Base-by-base conservation (phyloP, 805 yeast genomes). In the Peterozyma toletana region DNA sequence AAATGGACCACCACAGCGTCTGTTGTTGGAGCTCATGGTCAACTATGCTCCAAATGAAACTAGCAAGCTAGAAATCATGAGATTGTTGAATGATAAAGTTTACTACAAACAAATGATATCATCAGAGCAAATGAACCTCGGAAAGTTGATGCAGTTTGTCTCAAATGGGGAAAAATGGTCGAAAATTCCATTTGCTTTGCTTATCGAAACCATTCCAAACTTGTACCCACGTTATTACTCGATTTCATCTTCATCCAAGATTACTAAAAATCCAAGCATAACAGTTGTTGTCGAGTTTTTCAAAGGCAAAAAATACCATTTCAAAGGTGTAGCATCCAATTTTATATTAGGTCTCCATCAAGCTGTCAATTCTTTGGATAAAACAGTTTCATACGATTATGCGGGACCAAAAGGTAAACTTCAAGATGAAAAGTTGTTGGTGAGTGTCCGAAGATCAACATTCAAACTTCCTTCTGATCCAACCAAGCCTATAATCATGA, bases 151-250 rank as follows among this genome's bases (percentile, higher is more conserved):
- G 48, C 62, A 71, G 43, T 48, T 60, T 15, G 62, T 86, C 34
- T 79, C 91, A 2, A 55, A 68, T 11, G 83, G 84, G 39, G 53
- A 51, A 29, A 62, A 78, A 11, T 89, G 96, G 96, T 52, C 59
- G 11, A 54, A 61, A 3, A 86, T 90, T 21, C 96, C 97, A 16
- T 77, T 89, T 66, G 81, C 84, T 45, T 83, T 88, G 58, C 64
- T 91, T 33, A 67, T 90, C 52, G 98, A 90, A 67, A 69, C 80
- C 36, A 62, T 91, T 44, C 78, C 90, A 36, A 82, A 77, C 50
- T 68, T 91, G 55, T 86, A 82, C 58, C 96, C 97, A 35, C 84
- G 98, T 60, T 88, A 81, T 64, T 90, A 90, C 66, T 91, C 97
- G 14, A 91, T 90, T 51, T 86, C 96, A 1, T 88, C 96, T 1